Percentiles rank a stretch among this genome's conserved stretches.
These are phyloP conservation scores for Fraxinus paxiana DNA, from an alignment of 305 asterid species.

Conservation along the genomic window DNA sequence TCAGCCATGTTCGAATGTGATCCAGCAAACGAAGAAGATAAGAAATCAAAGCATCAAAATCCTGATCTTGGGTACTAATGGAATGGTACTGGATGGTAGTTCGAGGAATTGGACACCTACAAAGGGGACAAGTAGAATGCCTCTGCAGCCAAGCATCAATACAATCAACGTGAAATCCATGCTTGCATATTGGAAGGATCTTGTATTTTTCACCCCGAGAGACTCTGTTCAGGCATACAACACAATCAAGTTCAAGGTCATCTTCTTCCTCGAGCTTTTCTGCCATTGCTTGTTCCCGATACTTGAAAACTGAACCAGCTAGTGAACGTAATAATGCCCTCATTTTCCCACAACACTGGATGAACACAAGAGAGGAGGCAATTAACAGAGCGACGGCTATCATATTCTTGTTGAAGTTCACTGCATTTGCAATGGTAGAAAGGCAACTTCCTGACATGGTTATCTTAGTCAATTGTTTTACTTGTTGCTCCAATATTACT, in stretches of 20 bases:
- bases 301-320: neutral
- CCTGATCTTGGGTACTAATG: neutral
- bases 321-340: neutral
- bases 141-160: conserved; percentile 23
- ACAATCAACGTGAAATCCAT: conserved; percentile 23
- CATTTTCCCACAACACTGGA: neutral
- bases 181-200: conserved; percentile 19
- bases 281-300: neutral
- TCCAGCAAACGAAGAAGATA: neutral
- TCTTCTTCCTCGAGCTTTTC: conserved; percentile 2
- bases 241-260: conserved; percentile 3
- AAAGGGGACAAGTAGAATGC: conserved; percentile 20
- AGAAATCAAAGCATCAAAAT: neutral
- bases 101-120: conserved; percentile 13
- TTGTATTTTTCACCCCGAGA: conserved; percentile 15
- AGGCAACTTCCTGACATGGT: neutral
- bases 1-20: conserved; percentile 13
- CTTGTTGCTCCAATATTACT: neutral
- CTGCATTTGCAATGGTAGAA: neutral
- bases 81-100: neutral
- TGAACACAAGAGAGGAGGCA: neutral
- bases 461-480: neutral
- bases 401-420: neutral
- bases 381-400: neutral
- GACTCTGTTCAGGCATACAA: conserved; percentile 15